Percentiles rank a stretch among this genome's conserved stretches.
Conservation (phyloP, 2,329 filamentous ascomycete genomes). For the Colletotrichum sp. region DNA sequence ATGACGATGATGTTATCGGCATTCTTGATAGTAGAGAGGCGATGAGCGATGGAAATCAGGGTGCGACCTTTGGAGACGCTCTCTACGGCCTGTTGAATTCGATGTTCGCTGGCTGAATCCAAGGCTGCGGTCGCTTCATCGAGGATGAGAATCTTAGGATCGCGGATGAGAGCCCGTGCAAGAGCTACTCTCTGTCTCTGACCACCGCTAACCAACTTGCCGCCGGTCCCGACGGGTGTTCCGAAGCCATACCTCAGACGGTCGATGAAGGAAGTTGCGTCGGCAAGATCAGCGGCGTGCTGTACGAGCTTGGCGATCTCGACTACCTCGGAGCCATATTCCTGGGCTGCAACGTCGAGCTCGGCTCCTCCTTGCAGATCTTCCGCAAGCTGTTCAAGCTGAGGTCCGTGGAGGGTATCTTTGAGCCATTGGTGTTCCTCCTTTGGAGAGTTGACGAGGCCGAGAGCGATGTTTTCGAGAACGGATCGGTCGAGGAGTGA, state of each 20-base stretch:
- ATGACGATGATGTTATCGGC: constrained; percentile 72
- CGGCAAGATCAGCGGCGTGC: constrained; percentile 60
- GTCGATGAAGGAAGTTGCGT: constrained; percentile 61
- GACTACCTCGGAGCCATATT: constrained; percentile 45
- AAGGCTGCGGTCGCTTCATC: constrained; percentile 70
- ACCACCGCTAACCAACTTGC: constrained; percentile 62
- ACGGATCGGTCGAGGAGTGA: constrained; percentile 51
- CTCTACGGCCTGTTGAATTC: constrained; percentile 56
- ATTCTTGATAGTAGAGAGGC: constrained; percentile 62
- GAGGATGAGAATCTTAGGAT: constrained; percentile 67
- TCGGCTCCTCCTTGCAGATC: constrained; percentile 56
- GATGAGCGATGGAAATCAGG: constrained; percentile 70
- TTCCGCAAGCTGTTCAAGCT: constrained; percentile 55
- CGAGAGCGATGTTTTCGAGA: constrained; percentile 56
- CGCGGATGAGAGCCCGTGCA: constrained; percentile 63
- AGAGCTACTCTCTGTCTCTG: constrained; percentile 68
- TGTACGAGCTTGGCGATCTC: constrained; percentile 58
- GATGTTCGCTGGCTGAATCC: constrained; percentile 41
- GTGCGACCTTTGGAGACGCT: constrained; percentile 53
- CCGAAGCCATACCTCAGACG: constrained; percentile 58
- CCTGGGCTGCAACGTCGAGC: constrained; percentile 46
- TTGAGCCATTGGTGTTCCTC: constrained; percentile 46
- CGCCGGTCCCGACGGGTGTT: constrained; percentile 57
- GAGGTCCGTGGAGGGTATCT: constrained; percentile 49
- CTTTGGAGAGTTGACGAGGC: constrained; percentile 47